These are phyloP conservation scores for sunflower (Helianthus annuus) DNA, from an alignment of 129 eudicot species.

Conservation along the genomic window HanXRQr2.0-SUNRISE NC_035442.2:178450497-178450996, in stretches of 20 bases:
- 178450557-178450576: no score
- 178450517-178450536: slow-evolving; percentile 39
- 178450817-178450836: slow-evolving; percentile 47
- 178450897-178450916: slow-evolving; percentile 29
- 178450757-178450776: slow-evolving; percentile 27
- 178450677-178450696: no score
- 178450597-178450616: slow-evolving; percentile 69
- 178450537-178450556: slow-evolving; percentile 46
- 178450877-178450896: not conserved
- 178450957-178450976: slow-evolving; percentile 86
- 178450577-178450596: slow-evolving; percentile 17
- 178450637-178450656: no score
- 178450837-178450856: slow-evolving; percentile 13
- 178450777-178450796: no score
- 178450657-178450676: no score
- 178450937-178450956: slow-evolving; percentile 52
- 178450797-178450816: slow-evolving; percentile 46
- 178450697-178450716: not conserved
- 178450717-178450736: slow-evolving; percentile 60
- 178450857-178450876: not conserved
- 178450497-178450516: not conserved
- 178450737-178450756: slow-evolving; percentile 61
- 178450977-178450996: slow-evolving; percentile 35
- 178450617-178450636: not conserved
- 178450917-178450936: slow-evolving; percentile 36